phyloP scores from a whole-genome alignment of 2,329 filamentous ascomycete species.

The Trichoderma arundinaceum region DNA sequence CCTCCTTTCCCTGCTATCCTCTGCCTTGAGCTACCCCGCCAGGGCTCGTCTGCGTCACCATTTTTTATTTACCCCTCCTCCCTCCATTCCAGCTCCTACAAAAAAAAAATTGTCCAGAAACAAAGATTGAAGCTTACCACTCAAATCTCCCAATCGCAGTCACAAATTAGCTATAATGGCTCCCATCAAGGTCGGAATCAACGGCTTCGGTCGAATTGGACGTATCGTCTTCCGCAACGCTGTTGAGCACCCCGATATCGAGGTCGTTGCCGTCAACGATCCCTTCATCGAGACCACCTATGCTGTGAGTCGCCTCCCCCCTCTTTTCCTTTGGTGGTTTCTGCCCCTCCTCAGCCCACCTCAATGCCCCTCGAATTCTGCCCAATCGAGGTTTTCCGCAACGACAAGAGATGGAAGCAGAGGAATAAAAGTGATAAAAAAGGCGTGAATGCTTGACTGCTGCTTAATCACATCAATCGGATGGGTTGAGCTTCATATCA shows the following conservation, averaged over 20 bases:
- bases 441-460: too few species aligned
- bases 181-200: conserved; percentile 86
- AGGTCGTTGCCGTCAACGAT: conserved; percentile 97
- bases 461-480: too few species aligned
- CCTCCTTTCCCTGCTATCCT: conserved; percentile 2
- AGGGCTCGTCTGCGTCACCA: conserved; percentile 23
- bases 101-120: background rate
- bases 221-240: conserved; percentile 99
- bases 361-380: background rate
- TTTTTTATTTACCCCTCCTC: conserved; percentile 35
- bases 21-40: conserved; percentile 30
- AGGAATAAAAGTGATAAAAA: too few species aligned
- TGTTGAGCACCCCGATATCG: conserved; percentile 84
- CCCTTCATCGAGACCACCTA: conserved; percentile 98
- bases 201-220: conserved; percentile 99
- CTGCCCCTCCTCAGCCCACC: conserved; percentile 26
- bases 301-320: conserved; percentile 72
- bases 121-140: conserved; percentile 34
- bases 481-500: too few species aligned
- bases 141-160: conserved; percentile 31
- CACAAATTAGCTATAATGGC: conserved; percentile 26
- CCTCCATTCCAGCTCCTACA: conserved; percentile 33
- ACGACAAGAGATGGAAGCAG: background rate
- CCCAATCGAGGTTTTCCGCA: background rate
- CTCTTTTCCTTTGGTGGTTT: conserved; percentile 19